These are phyloP conservation scores for Hortiboletus rubellus DNA, from an alignment of 1,284 basidiomycete genomes.

Conservation along the genomic window DNA sequence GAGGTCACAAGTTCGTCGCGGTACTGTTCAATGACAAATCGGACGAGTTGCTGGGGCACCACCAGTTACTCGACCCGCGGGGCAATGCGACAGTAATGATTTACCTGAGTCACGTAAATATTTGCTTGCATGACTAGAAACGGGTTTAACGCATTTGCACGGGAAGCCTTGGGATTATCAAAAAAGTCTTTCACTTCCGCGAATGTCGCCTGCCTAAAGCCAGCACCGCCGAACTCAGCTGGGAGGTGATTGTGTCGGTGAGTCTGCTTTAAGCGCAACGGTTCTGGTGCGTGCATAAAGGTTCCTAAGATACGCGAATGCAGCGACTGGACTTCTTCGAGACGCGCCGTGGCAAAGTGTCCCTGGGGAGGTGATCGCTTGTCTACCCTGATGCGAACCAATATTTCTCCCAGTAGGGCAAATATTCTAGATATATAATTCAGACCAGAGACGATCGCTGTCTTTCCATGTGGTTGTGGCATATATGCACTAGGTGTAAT, in stretches of 20 bases:
- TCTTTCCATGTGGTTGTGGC: conserved; percentile 79
- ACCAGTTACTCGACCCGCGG: neutral
- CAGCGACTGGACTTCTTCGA: conserved; percentile 77
- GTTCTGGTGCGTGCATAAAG: conserved; percentile 68
- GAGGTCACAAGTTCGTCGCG: conserved; percentile 75
- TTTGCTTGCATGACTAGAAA: conserved; percentile 90
- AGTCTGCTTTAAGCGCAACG: conserved; percentile 62
- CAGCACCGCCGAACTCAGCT: conserved; percentile 64
- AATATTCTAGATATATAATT: conserved; percentile 87
- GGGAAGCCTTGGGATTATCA: conserved; percentile 81
- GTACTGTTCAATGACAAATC: conserved; percentile 87
- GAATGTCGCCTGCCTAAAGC: conserved; percentile 77
- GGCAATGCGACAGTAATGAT: conserved; percentile 11
- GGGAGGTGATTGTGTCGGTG: conserved; percentile 49
- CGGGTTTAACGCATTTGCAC: conserved; percentile 79
- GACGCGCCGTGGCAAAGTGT: conserved; percentile 75
- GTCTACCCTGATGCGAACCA: conserved; percentile 80
- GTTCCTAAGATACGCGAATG: conserved; percentile 71
- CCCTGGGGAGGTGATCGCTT: conserved; percentile 81
- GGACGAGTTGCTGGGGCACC: conserved; percentile 75
- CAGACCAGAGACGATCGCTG: conserved; percentile 78
- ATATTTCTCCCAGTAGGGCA: conserved; percentile 77
- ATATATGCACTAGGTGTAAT: conserved; percentile 79
- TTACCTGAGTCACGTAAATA: conserved; percentile 82
- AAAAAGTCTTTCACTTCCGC: conserved; percentile 87